Evolutionary conservation across 768 basidiomycete species (phyloP).

Genomic region (Boletus insuetus): DNA sequence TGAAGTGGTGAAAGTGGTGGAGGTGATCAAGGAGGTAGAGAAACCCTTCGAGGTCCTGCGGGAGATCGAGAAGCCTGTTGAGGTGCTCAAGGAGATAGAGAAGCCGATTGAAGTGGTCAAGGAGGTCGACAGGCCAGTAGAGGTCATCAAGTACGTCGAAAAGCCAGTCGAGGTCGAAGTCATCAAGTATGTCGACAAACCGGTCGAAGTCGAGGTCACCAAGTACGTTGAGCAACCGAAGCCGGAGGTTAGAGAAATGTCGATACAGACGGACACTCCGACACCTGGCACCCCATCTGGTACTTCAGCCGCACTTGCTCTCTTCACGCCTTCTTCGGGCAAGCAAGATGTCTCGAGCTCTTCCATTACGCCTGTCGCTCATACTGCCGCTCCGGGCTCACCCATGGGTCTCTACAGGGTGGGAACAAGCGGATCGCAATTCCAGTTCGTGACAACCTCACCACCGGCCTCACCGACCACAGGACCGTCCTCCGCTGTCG

Average conservation of each 20-base stretch:
- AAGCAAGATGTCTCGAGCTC: conserved; percentile 27
- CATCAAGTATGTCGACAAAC: conserved; percentile 33
- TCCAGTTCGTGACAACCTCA: conserved; percentile 58
- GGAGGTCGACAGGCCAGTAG: conserved; percentile 32
- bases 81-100: conserved; percentile 26
- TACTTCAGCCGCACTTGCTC: conserved; percentile 23
- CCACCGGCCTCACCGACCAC: conserved; percentile 29
- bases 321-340: conserved; percentile 23
- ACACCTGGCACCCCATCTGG: conserved; percentile 33
- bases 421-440: conserved; percentile 54
- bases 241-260: conserved; percentile 69
- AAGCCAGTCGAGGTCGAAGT: conserved; percentile 28
- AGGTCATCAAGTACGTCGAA: conserved; percentile 34
- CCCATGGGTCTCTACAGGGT: conserved; percentile 53
- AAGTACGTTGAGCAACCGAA: conserved; percentile 42
- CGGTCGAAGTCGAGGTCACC: conserved; percentile 26
- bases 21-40: conserved; percentile 27
- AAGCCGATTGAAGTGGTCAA: conserved; percentile 21
- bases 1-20: conserved; percentile 35
- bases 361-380: conserved; percentile 34
- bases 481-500: conserved; percentile 34
- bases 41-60: conserved; percentile 15
- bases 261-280: conserved; percentile 71
- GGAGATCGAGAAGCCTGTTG: conserved; percentile 22
- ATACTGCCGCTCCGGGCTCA: conserved; percentile 30